Base-by-base conservation (phyloP, 1,139 yeast genomes). In the Lodderomyces metapsilosis region DNA sequence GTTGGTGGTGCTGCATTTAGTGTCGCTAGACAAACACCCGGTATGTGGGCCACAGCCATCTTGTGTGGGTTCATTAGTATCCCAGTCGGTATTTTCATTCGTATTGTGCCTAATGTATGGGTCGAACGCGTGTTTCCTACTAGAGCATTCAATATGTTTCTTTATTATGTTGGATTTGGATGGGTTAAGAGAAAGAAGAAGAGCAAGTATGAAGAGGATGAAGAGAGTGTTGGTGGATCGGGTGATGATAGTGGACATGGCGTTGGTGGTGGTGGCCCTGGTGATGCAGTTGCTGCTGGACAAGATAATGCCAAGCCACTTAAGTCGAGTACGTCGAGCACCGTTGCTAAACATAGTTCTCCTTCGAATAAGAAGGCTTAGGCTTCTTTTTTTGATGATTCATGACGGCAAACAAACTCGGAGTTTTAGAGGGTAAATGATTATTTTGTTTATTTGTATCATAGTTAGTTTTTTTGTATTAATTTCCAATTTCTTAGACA, bases 1-100 rank as follows among this genome's bases (percentile, higher is more conserved):
- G 92, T 88, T 49, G 99, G 99, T 41, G 98, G 98, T 44, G 88
- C 94, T 37, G 96, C 98, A 0, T 94, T 94, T 62, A 80, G 89
- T 15, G 75, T 91, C 51, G 80, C 78, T 2, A 75, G 84, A 49
- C 94, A 87, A 62, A 82, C 95, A 1, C 84, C 86, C 5, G 80
- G 79, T 2, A 82, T 82, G 84, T 94, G 98, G 98, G 94, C 80
- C 0, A 81, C 89, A 2, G 95, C 98, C 0, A 65, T 94, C 12
- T 56, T 87, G 34, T 82, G 95, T 68, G 98, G 98, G 21, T 64
- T 86, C 50, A 47, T 87, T 16, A 86, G 96, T 12, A 68, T 92
- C 35, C 97, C 98, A 0, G 76, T 82, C 37, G 98, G 97, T 45
- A 59, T 72, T 17, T 28, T 89, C 9, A 76, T 92, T 38, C 77